Base-by-base conservation (phyloP, 768 basidiomycete genomes). In the Tulasnella sp. region DNA sequence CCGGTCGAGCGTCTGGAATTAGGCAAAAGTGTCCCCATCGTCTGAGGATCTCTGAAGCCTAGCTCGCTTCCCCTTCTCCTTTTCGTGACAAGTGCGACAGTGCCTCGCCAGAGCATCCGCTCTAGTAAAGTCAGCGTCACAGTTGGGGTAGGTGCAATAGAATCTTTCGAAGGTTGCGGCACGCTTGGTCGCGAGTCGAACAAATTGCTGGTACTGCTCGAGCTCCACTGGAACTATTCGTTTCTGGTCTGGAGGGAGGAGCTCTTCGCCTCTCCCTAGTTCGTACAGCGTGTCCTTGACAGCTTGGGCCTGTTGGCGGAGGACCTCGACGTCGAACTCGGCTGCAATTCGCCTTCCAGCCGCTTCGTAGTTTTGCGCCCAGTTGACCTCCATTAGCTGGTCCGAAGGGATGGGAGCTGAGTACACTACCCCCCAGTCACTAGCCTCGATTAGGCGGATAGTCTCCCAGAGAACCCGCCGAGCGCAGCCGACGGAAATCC, bases 391-490 rank as follows among this genome's bases (percentile, higher is more conserved):
- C 67, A 32, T n/a, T 16, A 35, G n/a, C 23, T 26, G 26, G 42
- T 32, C 40, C 32, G 76, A 42, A n/a, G 67, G 42, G 2, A 40
- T 18, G n/a, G 37, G 35, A 26, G 76, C 3, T 2, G 61, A 35
- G 35, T 70, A 70, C 4, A 77, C 57, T 13, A 57, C 70, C 23
- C 57, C 39, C 76, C 76, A 77, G 69, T 77, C 67, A 32, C 35
- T 40, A 4, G 61, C 67, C 70, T 77, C 76, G 67, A 77, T 51
- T 15, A 77, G 37, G 44, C 67, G 57, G n/a, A 70, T 44, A 16
- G 76, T 77, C 39, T 77, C 76, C 76, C 76, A 77, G 57, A 77
- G 39, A 7, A 77, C 20, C 10, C 76, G 67, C 20, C 76, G 61
- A 40, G 76, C 76, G 20, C 15, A 70, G 39, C 61, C 76, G 20